phyloP scores from a whole-genome alignment of 768 basidiomycete genomes.

The Lentinula detonsa region DNA sequence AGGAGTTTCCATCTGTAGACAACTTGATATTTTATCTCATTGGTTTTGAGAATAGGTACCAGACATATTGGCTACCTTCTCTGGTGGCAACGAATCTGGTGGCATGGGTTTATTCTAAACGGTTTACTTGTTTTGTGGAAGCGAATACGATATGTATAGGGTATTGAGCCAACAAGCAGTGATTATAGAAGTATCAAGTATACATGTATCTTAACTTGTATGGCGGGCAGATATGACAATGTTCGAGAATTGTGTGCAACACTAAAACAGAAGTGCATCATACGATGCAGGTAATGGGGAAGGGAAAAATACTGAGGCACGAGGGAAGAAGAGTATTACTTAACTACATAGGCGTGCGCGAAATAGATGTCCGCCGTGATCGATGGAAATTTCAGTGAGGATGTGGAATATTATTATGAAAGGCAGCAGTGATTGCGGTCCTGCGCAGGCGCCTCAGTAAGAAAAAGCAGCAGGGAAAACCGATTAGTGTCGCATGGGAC shows the following conservation, averaged over 20 bases:
- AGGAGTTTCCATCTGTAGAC: not conserved
- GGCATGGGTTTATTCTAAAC: not conserved
- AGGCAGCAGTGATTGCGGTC: not conserved
- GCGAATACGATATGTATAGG: not conserved
- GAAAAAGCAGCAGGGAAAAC: not conserved
- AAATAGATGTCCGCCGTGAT: not conserved
- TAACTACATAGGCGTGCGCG: not conserved
- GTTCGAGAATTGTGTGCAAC: not conserved
- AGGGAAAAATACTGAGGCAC: not conserved
- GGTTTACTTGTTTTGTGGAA: not conserved
- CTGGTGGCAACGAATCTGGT: not conserved
- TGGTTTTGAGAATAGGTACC: not conserved
- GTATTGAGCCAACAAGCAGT: not conserved
- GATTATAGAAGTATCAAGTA: not conserved
- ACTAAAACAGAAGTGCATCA: not conserved
- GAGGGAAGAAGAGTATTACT: no score
- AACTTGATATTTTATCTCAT: not conserved
- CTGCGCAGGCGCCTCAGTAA: not conserved
- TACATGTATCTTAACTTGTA: not conserved
- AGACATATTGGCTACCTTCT: no score
- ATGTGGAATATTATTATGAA: not conserved
- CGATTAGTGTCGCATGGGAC: constrained; percentile 7
- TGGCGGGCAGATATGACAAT: not conserved
- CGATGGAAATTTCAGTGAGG: not conserved
- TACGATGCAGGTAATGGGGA: not conserved